Evolutionary conservation across 495 filamentous ascomycete genomes (phyloP).

Genomic region (Cenococcum geophilum): DNA sequence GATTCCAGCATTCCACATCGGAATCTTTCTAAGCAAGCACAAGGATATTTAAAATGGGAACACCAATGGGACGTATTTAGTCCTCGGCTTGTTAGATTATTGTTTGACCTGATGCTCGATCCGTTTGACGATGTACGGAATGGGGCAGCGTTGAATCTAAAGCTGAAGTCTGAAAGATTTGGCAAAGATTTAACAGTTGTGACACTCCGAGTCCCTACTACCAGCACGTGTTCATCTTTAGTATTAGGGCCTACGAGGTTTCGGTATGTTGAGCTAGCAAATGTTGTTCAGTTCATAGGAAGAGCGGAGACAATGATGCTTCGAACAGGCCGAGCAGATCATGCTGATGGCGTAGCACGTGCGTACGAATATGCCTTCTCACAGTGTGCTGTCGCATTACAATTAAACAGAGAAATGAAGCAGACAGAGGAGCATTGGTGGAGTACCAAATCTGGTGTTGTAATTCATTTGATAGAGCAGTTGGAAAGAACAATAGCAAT

Average conservation of each 20-base stretch:
- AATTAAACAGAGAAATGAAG: background rate
- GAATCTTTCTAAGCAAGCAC: slow-evolving; percentile 33
- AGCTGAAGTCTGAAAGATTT: slow-evolving; percentile 29
- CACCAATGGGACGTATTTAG: slow-evolving; percentile 52
- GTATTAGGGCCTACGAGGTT: background rate
- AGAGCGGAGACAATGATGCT: slow-evolving; percentile 54
- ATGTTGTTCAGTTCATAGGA: slow-evolving; percentile 27
- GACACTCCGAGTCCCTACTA: background rate
- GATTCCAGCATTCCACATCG: slow-evolving; percentile 29
- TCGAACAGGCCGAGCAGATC: slow-evolving; percentile 70
- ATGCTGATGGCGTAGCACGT: slow-evolving; percentile 77
- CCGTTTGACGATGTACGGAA: slow-evolving; percentile 89
- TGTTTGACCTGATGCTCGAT: slow-evolving; percentile 75
- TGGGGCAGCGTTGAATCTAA: slow-evolving; percentile 54
- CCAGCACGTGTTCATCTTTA: background rate
- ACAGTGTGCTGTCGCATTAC: background rate
- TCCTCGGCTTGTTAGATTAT: slow-evolving; percentile 42
- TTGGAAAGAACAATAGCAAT: slow-evolving; percentile 31
- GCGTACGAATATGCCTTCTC: slow-evolving; percentile 32
- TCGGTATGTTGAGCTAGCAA: slow-evolving; percentile 7
- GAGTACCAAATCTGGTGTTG: slow-evolving; percentile 4
- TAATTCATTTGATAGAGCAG: slow-evolving; percentile 19
- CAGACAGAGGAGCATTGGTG: background rate
- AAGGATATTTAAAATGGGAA: slow-evolving; percentile 45
- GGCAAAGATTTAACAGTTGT: background rate